Base-by-base conservation (phyloP, 768 basidiomycete genomes). In the Amanita fuliginea region DNA sequence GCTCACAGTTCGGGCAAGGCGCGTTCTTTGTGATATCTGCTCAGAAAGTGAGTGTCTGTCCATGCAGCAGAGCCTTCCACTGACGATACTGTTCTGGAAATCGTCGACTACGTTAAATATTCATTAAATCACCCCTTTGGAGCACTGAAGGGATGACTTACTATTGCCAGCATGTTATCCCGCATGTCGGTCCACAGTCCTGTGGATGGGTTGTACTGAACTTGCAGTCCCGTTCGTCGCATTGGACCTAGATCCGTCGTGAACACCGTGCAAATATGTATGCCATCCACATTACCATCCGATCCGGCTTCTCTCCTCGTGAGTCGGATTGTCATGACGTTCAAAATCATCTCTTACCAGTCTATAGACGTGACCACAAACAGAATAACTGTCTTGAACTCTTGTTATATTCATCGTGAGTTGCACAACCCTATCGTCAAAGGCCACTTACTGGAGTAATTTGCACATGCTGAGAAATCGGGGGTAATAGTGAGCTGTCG, bases 151-250 rank as follows among this genome's bases (percentile, higher is more conserved):
- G 28, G 41, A 44, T 46, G 45, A 63, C 83, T 67, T 62, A 87
- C 85, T 83, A 83, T 64, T 85, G 83, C 85, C 85, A 86, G 60
- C 85, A 86, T 21, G 78, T 79, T 21, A 60, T 67, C 26, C 60
- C 67, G 64, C 85, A 87, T 24, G 70, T 63, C 21, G 79, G 74
- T 4, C 74, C 72, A 57, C 85, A 87, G 51, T 77, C 67, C 22
- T 46, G 55, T 26, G 80, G 80, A 64, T 87, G 85, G 14, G 63
- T 63, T 8, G 74, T 66, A 56, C 85, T 86, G 69, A 87, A 87
- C 62, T 74, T 85, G 75, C 85, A 88, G 59, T 62, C 69, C 30
- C 67, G 68, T 59, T 81, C 71, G 45, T 76, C 78, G 64, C 85
- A 87, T 55, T 74, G 72, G 47, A 84, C 75, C 84, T 86, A 54